A percentile compares a stretch with the other conserved stretches of the same genome.
Conservation (phyloP, 2,329 filamentous ascomycete species). For the Fusarium odoratissimum region DNA sequence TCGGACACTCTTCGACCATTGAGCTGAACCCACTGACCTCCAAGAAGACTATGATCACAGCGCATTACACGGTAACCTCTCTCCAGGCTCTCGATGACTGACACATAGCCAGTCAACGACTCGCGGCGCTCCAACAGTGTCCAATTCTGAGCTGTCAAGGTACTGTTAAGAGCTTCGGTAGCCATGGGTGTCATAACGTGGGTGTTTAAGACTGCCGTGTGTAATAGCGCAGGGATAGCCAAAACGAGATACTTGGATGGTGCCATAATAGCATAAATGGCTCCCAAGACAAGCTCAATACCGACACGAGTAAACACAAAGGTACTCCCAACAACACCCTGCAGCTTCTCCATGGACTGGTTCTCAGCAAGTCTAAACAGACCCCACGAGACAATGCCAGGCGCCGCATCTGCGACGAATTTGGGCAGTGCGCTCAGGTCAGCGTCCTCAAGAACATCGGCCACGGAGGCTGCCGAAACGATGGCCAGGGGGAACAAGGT, state of each 20-base stretch:
- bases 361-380: constrained; percentile 68
- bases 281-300: constrained; percentile 75
- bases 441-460: constrained; percentile 71
- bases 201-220: constrained; percentile 77
- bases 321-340: constrained; percentile 68
- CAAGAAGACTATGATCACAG: constrained; percentile 93
- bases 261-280: constrained; percentile 71
- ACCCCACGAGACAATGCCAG: constrained; percentile 74
- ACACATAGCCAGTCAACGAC: constrained; percentile 91
- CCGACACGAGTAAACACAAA: constrained; percentile 77
- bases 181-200: constrained; percentile 74
- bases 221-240: constrained; percentile 77
- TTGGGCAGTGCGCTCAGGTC: constrained; percentile 66
- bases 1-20: constrained; percentile 72
- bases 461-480: constrained; percentile 72
- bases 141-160: constrained; percentile 74
- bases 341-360: constrained; percentile 54
- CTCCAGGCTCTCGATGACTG: constrained; percentile 81
- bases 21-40: constrained; percentile 84
- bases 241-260: constrained; percentile 76
- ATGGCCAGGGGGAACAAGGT: constrained; percentile 77
- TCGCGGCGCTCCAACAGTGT: constrained; percentile 83
- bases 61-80: constrained; percentile 83
- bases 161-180: constrained; percentile 72
- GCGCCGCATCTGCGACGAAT: constrained; percentile 70